These are phyloP conservation scores for Trametes cubensis DNA, from an alignment of 768 basidiomycete species.

Conservation along the genomic window DNA sequence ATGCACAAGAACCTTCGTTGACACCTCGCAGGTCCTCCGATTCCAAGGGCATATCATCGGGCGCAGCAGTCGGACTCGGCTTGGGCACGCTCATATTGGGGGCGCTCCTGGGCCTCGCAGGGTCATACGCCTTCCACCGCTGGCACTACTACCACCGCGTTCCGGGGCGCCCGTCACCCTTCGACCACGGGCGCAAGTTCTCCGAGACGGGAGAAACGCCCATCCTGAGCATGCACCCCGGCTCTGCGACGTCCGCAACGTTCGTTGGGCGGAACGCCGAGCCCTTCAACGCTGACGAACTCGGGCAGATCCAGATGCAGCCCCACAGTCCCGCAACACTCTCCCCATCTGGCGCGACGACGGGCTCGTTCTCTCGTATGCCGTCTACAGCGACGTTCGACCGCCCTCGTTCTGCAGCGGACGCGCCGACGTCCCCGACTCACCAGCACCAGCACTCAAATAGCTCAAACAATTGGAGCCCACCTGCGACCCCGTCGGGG, in stretches of 20 bases:
- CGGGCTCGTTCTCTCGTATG: not conserved
- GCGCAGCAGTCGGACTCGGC: constrained; percentile 30
- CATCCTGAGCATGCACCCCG: constrained; percentile 13
- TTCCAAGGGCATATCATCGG: constrained; percentile 16
- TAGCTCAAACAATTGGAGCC: not conserved
- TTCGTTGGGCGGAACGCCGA: not conserved
- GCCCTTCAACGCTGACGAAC: constrained; percentile 2
- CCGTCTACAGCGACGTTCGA: not conserved
- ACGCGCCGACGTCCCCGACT: not conserved
- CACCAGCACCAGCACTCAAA: constrained; percentile 6
- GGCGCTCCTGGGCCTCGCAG: constrained; percentile 22
- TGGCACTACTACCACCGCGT: not conserved
- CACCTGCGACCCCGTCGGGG: not conserved
- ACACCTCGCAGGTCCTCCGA: not conserved
- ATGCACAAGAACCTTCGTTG: no score
- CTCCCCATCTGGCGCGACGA: no score
- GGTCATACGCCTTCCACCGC: constrained; percentile 12
- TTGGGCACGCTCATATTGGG: constrained; percentile 32
- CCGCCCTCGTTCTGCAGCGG: not conserved
- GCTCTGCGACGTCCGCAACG: constrained; percentile 7
- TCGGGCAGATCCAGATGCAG: not conserved
- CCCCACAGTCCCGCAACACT: not conserved
- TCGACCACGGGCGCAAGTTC: not conserved
- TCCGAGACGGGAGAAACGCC: constrained; percentile 27
- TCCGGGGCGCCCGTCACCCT: not conserved